Percentiles rank a stretch among this genome's conserved stretches.
phyloP scores from a whole-genome alignment of 2,329 filamentous ascomycete species.

The Neonectria hederae region DNA sequence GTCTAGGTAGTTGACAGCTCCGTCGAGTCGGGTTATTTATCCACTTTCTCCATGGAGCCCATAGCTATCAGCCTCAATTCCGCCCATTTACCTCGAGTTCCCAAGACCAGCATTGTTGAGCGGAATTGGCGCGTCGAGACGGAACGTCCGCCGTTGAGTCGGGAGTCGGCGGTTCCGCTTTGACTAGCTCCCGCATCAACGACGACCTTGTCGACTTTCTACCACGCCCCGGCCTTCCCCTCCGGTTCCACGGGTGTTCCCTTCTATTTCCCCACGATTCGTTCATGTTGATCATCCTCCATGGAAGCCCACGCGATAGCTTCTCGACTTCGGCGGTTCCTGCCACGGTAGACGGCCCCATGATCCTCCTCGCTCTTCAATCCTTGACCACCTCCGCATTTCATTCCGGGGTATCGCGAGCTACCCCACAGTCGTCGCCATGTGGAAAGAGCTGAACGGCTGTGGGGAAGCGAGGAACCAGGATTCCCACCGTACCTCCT shows the following conservation, averaged over 20 bases:
- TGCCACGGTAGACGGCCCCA: background rate
- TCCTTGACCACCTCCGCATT: conserved; percentile 1
- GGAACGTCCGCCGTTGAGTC: conserved; percentile 13
- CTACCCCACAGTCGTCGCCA: conserved; percentile 15
- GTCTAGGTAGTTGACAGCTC: background rate
- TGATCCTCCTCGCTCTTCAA: background rate
- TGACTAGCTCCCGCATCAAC: background rate
- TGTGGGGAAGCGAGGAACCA: conserved; percentile 2
- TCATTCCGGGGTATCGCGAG: background rate
- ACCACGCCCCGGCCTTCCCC: background rate
- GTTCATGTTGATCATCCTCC: background rate
- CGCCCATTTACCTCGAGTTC: background rate
- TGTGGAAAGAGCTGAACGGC: conserved; percentile 14
- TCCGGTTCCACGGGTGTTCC: background rate
- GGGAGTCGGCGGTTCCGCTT: conserved; percentile 14
- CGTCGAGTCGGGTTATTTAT: background rate
- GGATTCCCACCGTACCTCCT: background rate
- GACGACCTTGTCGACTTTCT: background rate
- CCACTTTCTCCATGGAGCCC: background rate
- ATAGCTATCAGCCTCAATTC: background rate
- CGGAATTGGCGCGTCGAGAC: conserved; percentile 15
- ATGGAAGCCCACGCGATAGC: background rate
- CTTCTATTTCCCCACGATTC: conserved; percentile 9
- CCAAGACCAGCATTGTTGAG: background rate
- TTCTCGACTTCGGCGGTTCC: conserved; percentile 18